These are phyloP conservation scores for Saturnispora kantuleensis DNA, from an alignment of 805 yeast species.

Conservation along the genomic window DNA sequence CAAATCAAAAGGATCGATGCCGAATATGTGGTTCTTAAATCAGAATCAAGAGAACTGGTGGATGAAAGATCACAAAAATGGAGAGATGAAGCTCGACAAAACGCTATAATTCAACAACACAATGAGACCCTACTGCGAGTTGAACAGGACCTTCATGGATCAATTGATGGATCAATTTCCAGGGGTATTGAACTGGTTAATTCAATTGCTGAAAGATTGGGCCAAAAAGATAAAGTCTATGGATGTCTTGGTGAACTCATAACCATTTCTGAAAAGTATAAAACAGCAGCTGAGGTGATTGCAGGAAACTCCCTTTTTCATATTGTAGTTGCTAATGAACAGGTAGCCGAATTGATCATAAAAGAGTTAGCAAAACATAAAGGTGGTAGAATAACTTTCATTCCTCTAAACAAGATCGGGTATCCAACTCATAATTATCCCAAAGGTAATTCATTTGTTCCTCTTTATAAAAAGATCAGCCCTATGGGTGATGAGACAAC, in stretches of 20 bases:
- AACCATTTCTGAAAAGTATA: constrained; percentile 70
- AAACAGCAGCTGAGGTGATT: constrained; percentile 77
- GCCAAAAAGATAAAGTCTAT: constrained; percentile 48
- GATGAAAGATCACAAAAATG: constrained; percentile 67
- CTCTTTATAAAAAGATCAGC: constrained; percentile 59
- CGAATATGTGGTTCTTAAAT: constrained; percentile 25
- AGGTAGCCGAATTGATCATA: constrained; percentile 71
- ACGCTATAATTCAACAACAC: constrained; percentile 42
- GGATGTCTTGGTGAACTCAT: constrained; percentile 86
- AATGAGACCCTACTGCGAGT: constrained; percentile 44
- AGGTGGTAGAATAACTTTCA: constrained; percentile 81
- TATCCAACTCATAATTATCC: constrained; percentile 45
- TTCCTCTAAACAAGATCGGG: constrained; percentile 70
- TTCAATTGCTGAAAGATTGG: constrained; percentile 49
- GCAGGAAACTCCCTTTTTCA: constrained; percentile 84
- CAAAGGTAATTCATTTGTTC: constrained; percentile 55
- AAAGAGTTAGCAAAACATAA: constrained; percentile 59
- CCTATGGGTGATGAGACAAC: constrained; percentile 28
- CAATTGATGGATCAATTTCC: constrained; percentile 65
- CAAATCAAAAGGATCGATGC: constrained; percentile 15
- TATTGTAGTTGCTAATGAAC: constrained; percentile 81
- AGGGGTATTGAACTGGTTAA: constrained; percentile 63
- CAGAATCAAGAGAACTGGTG: constrained; percentile 33
- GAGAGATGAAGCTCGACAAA: constrained; percentile 66
- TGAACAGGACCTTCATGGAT: constrained; percentile 52